phyloP scores from a whole-genome alignment of 2,329 filamentous ascomycete genomes.

The Madurella mycetomatis region DNA sequence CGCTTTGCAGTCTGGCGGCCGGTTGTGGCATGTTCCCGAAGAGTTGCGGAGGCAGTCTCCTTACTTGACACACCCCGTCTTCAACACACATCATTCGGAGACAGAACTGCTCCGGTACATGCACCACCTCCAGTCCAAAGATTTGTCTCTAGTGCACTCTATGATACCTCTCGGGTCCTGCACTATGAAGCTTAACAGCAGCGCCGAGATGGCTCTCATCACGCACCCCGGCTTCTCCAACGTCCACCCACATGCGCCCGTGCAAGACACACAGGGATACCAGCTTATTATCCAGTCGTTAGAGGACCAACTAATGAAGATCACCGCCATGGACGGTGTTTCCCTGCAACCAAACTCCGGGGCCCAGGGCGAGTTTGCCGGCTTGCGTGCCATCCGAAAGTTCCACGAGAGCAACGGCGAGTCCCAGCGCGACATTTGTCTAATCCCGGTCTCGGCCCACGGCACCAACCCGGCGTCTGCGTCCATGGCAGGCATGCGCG shows the following conservation, averaged over 20 bases:
- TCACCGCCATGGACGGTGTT: conserved; percentile 86
- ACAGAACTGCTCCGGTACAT: conserved; percentile 94
- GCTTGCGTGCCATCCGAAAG: conserved; percentile 80
- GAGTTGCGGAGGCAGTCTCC: conserved; percentile 64
- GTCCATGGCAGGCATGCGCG: conserved; percentile 92
- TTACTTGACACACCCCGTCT: conserved; percentile 85
- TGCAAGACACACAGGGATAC: conserved; percentile 63
- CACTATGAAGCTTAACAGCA: conserved; percentile 97
- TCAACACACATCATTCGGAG: conserved; percentile 93
- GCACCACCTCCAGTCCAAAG: conserved; percentile 87
- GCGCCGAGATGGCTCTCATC: conserved; percentile 86
- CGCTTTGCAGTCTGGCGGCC: neutral
- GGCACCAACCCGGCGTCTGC: conserved; percentile 95
- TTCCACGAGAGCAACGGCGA: conserved; percentile 67
- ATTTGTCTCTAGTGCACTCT: conserved; percentile 87
- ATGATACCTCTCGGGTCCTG: conserved; percentile 98
- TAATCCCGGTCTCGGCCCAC: conserved; percentile 93
- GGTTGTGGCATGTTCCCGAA: conserved; percentile 45
- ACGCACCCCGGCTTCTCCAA: conserved; percentile 71
- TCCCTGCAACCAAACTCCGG: conserved; percentile 94
- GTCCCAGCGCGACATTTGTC: conserved; percentile 79
- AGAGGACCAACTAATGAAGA: conserved; percentile 69
- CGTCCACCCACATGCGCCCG: conserved; percentile 75
- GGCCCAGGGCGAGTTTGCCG: conserved; percentile 91
- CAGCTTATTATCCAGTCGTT: conserved; percentile 64